Base-by-base conservation (phyloP, 257 asterid genomes). In the Solanum microdontum region DNA sequence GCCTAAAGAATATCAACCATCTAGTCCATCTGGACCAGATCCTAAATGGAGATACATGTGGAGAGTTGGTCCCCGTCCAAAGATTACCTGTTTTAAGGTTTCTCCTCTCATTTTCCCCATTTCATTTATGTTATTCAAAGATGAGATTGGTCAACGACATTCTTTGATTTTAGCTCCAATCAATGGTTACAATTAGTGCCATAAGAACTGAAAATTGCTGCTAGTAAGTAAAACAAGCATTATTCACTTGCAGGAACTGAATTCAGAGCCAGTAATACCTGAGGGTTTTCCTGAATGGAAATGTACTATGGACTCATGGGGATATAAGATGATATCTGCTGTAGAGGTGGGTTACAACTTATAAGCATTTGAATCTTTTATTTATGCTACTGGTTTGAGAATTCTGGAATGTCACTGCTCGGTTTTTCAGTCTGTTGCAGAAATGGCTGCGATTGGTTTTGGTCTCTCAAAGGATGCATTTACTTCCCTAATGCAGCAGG, bases 41-140 rank as follows among this genome's bases (percentile, higher is more conserved):
- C 99, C 96, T 72, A 97, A 97, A 92, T 96, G 99, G 99, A 96
- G 99, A 45, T 97, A 95, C 87, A 97, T 97, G 99, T 97, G 99
- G 99, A 97, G 99, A 90, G 93, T 92, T 92, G 99, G 99, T 82
- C 93, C 97, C 64, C 94, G 98, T 74, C 98, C 98, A 23, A 87
- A 89, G 72, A 87, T 87, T 83, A 96, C 99, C 91, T 88, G 88
- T 68, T 97, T 93, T 92, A 95, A 96, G 98, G 99, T 95, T 88
- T 55, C 66, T 39, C 85, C 87, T 80, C 39, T 39, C 80, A 6
- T n/a, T 85, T 85, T 40, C 14, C 55, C 60, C 51, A 70, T 73
- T 85, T 70, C 82, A 68, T 19, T 48, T 21, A 48, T 86, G 72
- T 43, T 30, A 34, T 73, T 80, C 68, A 48, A 77, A 43, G 84